Base-by-base conservation (phyloP, 371 early-diverging fungal genomes). In the Antonospora locustae region DNA sequence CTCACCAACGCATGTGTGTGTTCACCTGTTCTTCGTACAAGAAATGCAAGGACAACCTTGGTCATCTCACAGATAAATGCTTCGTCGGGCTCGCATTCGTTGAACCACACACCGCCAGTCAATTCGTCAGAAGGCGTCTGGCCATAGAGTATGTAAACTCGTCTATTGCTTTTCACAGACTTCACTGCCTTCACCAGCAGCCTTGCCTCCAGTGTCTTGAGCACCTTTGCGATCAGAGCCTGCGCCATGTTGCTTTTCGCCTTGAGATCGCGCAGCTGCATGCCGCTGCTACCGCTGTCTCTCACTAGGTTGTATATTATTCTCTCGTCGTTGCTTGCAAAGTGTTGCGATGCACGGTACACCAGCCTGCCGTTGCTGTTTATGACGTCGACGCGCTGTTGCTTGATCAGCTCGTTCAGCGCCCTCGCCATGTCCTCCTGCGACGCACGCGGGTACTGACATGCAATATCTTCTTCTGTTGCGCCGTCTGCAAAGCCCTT, bases 181-280 rank as follows among this genome's bases (percentile, higher is more conserved):
- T 90, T 92, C 55, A 92, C 80, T 6, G 82, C 71, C 72, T 93
- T 93, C 51, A 93, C 87, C 40, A 87, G 70, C 48, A 79, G 75
- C 59, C 79, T 80, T 59, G 81, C 81, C 63, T 91, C 92, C 37
- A 95, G 72, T 5, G 57, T 74, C 58, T 85, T 85, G 24, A 93
- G 74, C 17, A 82, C 77, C 55, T 86, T 81, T 36, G 77, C 81
- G 37, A 91, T 78, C 4, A 85, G 79, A 52, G 81, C 78, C 27
- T 81, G 79, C 43, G 85, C 87, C 37, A 95, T 70, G 43, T 84
- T 84, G 14, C 86, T 85, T 62, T 82, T 80, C 32, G 78, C 76
- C 67, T 85, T 85, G 17, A 95, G 73, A 39, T 84, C 83, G 66
- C 84, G 86, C 24, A 85, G 78, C 92, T 91, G 90, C 48, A 90